Percentiles rank a stretch among this genome's conserved stretches.
phyloP scores from a whole-genome alignment of 2,329 filamentous ascomycete genomes.

The Sporothrix curviconia region DNA sequence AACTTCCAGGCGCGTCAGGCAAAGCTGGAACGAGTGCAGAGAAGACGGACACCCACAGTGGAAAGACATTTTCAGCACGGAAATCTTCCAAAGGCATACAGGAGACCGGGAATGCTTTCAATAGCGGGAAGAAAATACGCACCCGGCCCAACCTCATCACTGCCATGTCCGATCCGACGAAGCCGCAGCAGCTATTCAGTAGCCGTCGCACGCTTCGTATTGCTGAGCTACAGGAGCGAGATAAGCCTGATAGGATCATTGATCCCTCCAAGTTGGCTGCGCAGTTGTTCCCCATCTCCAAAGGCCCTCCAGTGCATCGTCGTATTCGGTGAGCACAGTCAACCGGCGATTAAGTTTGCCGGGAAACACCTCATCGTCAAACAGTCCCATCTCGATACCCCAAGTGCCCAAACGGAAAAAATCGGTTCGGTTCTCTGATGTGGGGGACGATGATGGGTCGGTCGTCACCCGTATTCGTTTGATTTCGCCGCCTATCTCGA shows the following conservation, averaged over 20 bases:
- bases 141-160: slow-evolving; percentile 32
- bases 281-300: slow-evolving; percentile 26
- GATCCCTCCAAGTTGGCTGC: slow-evolving; percentile 25
- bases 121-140: slow-evolving; percentile 35
- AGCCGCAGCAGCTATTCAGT: slow-evolving; percentile 35
- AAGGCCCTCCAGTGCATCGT: slow-evolving; percentile 20
- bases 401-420: slow-evolving; percentile 32
- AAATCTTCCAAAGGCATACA: slow-evolving; percentile 19
- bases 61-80: background rate
- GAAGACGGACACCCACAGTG: too few relatives aligned
- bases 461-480: background rate
- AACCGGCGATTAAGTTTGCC: background rate
- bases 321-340: background rate
- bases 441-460: slow-evolving; percentile 1
- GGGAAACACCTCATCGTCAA: too few relatives aligned
- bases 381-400: too few relatives aligned
- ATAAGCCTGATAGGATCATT: slow-evolving; percentile 37
- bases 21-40: too few relatives aligned
- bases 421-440: slow-evolving; percentile 31
- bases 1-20: too few relatives aligned
- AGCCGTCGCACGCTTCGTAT: slow-evolving; percentile 33
- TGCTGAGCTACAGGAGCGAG: slow-evolving; percentile 36
- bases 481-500: background rate
- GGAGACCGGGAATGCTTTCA: slow-evolving; percentile 38
- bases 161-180: slow-evolving; percentile 35